Conservation (phyloP, 495 filamentous ascomycete genomes). For the Penicillium alfredii region DNA sequence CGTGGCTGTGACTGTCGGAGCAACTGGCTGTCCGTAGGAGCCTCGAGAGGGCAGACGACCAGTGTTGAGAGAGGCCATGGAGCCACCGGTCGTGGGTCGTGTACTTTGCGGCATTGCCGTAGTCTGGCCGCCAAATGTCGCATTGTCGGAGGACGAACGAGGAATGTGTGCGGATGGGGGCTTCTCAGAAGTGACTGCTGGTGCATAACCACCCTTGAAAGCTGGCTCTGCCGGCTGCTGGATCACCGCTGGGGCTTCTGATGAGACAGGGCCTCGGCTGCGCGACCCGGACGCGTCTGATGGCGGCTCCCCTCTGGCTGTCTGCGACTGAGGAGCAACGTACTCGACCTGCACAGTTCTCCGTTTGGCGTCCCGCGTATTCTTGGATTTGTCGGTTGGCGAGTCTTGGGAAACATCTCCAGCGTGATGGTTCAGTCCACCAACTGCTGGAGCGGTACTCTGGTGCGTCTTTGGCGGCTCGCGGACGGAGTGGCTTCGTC, state of each 20-base stretch:
- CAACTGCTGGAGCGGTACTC: constrained; percentile 50
- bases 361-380: constrained; percentile 74
- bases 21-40: constrained; percentile 84
- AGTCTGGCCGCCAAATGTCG: constrained; percentile 34
- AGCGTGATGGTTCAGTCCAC: constrained; percentile 67
- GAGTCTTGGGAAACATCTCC: constrained; percentile 69
- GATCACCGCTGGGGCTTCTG: constrained; percentile 7
- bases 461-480: constrained; percentile 71
- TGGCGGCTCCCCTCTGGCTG: constrained; percentile 55
- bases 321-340: constrained; percentile 84
- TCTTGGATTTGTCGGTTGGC: constrained; percentile 55
- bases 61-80: constrained; percentile 63
- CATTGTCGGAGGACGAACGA: constrained; percentile 53
- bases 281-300: constrained; percentile 10
- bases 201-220: too few relatives aligned
- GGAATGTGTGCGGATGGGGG: constrained; percentile 38
- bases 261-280: constrained; percentile 15
- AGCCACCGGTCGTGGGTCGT: constrained; percentile 76
- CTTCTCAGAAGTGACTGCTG: constrained; percentile 5
- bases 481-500: constrained; percentile 83
- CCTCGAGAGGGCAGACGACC: constrained; percentile 68
- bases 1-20: constrained; percentile 79
- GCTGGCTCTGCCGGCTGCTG: constrained; percentile 9
- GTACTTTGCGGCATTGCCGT: constrained; percentile 46
- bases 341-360: constrained; percentile 97